Conservation (phyloP, 768 basidiomycete species). For the Pisolithus marmoratus region DNA sequence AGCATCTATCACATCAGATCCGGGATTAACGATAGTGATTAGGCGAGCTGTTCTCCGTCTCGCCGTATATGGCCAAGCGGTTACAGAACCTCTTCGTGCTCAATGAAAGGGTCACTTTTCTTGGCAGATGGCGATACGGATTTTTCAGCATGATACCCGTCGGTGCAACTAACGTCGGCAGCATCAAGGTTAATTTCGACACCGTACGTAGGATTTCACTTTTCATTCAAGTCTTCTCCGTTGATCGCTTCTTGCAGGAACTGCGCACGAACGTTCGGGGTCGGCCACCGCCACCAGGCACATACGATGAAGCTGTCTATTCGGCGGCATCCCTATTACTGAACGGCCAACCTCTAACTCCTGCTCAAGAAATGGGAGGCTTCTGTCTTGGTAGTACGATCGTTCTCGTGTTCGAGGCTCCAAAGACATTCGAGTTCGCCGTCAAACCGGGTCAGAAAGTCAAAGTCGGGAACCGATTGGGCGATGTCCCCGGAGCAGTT, state of each 20-base stretch:
- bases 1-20: neutral
- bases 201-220: constrained; percentile 38
- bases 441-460: constrained; percentile 79
- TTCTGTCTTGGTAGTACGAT: constrained; percentile 95
- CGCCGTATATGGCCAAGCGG: constrained; percentile 91
- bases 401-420: constrained; percentile 95
- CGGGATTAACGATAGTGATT: neutral
- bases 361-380: constrained; percentile 96
- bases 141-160: constrained; percentile 98
- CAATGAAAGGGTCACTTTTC: constrained; percentile 95
- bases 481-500: constrained; percentile 37
- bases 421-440: constrained; percentile 70
- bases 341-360: constrained; percentile 80
- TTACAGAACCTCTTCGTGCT: constrained; percentile 91
- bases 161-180: constrained; percentile 97
- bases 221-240: neutral
- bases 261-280: constrained; percentile 87
- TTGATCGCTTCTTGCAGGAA: constrained; percentile 37
- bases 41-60: constrained; percentile 95
- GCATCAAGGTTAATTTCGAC: constrained; percentile 95
- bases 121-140: constrained; percentile 92
- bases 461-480: constrained; percentile 79
- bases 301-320: constrained; percentile 91
- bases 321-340: constrained; percentile 76
- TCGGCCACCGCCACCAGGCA: constrained; percentile 68